Percentiles rank a stretch among this genome's conserved stretches.
Evolutionary conservation across 306 rosid species (phyloP).

Genomic region (Sicyos baderoa): DNA sequence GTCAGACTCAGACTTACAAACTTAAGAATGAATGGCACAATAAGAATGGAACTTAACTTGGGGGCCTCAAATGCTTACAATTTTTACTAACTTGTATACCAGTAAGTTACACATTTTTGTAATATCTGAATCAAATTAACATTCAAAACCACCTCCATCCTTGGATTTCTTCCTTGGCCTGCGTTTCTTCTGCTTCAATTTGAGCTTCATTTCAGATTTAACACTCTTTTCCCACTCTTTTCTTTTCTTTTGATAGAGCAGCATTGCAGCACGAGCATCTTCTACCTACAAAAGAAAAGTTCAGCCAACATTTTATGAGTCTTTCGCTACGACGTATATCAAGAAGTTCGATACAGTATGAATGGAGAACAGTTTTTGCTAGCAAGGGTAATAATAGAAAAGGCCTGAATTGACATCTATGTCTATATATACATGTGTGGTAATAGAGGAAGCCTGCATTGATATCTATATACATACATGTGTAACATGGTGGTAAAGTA

Average conservation of each 20-base stretch:
- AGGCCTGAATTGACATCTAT: too few species aligned
- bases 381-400: too few species aligned
- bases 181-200: slow-evolving; percentile 61
- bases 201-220: slow-evolving; percentile 46
- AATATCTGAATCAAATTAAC: slow-evolving; percentile 1
- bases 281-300: slow-evolving; percentile 42
- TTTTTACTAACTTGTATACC: background rate
- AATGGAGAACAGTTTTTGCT: too few species aligned
- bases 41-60: background rate
- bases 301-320: background rate
- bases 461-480: background rate
- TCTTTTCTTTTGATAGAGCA: slow-evolving; percentile 71
- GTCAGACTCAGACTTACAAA: background rate
- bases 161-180: slow-evolving; percentile 54
- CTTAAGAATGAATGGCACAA: background rate
- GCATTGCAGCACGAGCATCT: slow-evolving; percentile 89
- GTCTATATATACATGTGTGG: too few species aligned
- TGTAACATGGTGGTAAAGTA: background rate
- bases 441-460: background rate
- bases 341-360: too few species aligned
- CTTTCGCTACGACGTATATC: too few species aligned
- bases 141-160: slow-evolving; percentile 23
- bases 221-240: slow-evolving; percentile 66
- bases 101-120: slow-evolving; percentile 1
- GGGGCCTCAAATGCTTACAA: background rate